Conservation (phyloP, 225 moss, liverwort and hornwort species). For the Marchantia polymorpha region DNA sequence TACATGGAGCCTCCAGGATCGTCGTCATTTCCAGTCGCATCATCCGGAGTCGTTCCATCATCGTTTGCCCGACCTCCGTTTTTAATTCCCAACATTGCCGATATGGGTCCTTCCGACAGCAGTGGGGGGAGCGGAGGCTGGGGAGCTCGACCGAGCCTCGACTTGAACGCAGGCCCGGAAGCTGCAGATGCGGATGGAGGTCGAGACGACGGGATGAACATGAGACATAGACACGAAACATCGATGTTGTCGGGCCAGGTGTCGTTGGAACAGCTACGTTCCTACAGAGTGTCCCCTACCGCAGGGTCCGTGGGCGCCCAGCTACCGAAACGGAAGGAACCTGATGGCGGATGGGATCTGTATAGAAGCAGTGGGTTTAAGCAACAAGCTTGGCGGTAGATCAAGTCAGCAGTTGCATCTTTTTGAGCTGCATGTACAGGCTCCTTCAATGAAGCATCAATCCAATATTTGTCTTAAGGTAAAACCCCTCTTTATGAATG, state of each 20-base stretch:
- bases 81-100: constrained; percentile 45
- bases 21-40: constrained; percentile 51
- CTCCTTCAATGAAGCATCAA: constrained; percentile 42
- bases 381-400: constrained; percentile 80
- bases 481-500: constrained; percentile 17
- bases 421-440: constrained; percentile 68
- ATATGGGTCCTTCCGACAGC: constrained; percentile 50
- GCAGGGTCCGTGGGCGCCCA: constrained; percentile 47
- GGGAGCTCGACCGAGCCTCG: constrained; percentile 70
- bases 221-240: constrained; percentile 36
- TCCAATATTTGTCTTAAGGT: constrained; percentile 17
- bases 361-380: constrained; percentile 63
- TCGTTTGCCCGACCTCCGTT: constrained; percentile 49
- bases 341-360: constrained; percentile 80
- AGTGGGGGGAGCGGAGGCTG: constrained; percentile 43
- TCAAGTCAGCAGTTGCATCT: constrained; percentile 33
- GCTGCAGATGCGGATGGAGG: constrained; percentile 62
- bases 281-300: constrained; percentile 30
- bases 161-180: constrained; percentile 94
- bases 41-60: constrained; percentile 57
- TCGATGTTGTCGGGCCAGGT: constrained; percentile 33
- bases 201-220: constrained; percentile 69
- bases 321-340: constrained; percentile 85
- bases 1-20: constrained; percentile 63
- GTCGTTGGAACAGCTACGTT: constrained; percentile 22